A percentile compares a stretch with the other conserved stretches of the same genome.
Evolutionary conservation across 164 flowering plant genomes (phyloP).

Genomic region (Chimonanthus praecox): DNA sequence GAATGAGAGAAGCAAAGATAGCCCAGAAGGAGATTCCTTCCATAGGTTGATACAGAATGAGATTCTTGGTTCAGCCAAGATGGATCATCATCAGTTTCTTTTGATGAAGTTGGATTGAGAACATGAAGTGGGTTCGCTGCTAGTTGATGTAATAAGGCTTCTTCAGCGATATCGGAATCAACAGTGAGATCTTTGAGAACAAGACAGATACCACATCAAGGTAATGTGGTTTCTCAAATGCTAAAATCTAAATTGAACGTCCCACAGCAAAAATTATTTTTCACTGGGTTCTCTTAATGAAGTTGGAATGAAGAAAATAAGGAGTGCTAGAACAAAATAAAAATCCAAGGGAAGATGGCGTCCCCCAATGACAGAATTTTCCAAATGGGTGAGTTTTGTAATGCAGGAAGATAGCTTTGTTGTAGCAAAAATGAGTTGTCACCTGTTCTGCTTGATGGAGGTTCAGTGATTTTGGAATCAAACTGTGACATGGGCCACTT

Average conservation of each 20-base stretch:
- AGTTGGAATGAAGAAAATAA: not conserved
- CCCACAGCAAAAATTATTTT: not conserved
- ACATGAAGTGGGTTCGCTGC: slow-evolving; percentile 10
- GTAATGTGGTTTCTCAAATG: not conserved
- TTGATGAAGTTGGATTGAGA: not conserved
- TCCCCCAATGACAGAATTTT: not conserved
- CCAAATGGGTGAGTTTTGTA: not conserved
- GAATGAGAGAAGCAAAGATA: slow-evolving; percentile 22
- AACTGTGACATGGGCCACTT: not conserved
- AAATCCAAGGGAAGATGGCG: not conserved
- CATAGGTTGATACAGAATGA: slow-evolving; percentile 13
- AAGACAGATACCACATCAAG: not conserved
- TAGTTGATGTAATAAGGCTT: slow-evolving; percentile 2
- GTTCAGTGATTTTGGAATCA: not conserved
- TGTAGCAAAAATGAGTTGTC: not conserved
- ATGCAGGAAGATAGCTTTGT: not conserved
- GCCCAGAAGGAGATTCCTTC: slow-evolving; percentile 24
- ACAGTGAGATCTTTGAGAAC: not conserved
- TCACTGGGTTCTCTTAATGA: not conserved
- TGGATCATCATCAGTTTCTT: not conserved
- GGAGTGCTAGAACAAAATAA: not conserved
- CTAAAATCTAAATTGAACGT: not conserved
- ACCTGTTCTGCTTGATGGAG: not conserved
- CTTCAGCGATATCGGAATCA: not conserved
- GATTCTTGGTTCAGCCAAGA: no score